Base-by-base conservation (phyloP, 2,329 filamentous ascomycete genomes). In the Pezicula rhizophila region DNA sequence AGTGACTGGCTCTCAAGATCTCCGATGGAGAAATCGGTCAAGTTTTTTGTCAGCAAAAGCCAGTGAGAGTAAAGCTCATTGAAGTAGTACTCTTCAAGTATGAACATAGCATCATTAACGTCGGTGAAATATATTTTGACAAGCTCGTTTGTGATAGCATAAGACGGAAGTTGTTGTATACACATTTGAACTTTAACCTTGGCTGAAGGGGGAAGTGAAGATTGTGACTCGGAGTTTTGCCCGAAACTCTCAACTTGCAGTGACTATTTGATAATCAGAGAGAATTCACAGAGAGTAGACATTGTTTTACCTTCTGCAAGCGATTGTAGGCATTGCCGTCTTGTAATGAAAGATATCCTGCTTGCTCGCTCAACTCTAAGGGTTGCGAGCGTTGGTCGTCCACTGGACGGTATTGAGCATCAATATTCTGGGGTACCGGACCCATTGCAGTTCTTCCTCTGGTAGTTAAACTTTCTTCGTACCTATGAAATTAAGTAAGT, bases 51-150 rank as follows among this genome's bases (percentile, higher is more conserved):
- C 11, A 23, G n/a, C n/a, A 15, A 12, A 11, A n/a, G 12, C 40
- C 40, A 42, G n/a, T 11, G 18, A 6, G 7, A 8, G 15, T 42
- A 42, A 11, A 26, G 40, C 5, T 42, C n/a, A 28, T 26, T 12
- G 15, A 49, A 37, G 34, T 35, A 45, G 20, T 38, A 28, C 8
- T 18, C 17, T 26, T 45, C 47, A 14, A 49, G 5, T 12, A 49
- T 39, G 4, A 20, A 10, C 17, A 26, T 34, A 25, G 11, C 34
- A 28, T 15, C 37, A 20, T 49, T 49, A 6, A 45, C 40, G 26
- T 49, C 31, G 18, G 31, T 8, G 41, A 49, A 49, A 33, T 28
- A 49, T n/a, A 44, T 25, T 18, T 34, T 33, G 10, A 45, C 35
- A 14, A 49, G 47, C 15, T 49, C 47, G 5, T 38, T 20, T 25